These are phyloP conservation scores for Metschnikowia sp. DNA, from an alignment of 805 yeast genomes.

Conservation along the genomic window DNA sequence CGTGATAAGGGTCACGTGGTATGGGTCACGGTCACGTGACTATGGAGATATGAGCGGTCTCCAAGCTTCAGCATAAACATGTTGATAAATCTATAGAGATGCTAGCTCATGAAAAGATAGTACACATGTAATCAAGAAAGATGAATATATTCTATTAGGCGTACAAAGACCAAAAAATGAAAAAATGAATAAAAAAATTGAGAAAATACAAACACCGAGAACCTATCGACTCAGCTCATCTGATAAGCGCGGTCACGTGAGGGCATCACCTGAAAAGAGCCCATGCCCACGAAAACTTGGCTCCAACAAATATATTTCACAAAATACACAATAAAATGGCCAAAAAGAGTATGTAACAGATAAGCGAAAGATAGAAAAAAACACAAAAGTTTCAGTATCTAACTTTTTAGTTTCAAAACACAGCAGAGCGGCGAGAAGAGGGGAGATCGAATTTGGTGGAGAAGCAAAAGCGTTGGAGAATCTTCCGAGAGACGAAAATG, in stretches of 20 bases:
- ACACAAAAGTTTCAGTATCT: conserved; percentile 7
- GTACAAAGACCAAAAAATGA: too few species aligned
- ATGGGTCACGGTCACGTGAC: too few species aligned
- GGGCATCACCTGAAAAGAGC: conserved; percentile 1
- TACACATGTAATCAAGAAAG: too few species aligned
- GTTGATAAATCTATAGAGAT: too few species aligned
- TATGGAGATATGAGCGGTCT: too few species aligned
- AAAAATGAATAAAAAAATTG: too few species aligned
- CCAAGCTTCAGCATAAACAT: too few species aligned
- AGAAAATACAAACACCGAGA: too few species aligned
- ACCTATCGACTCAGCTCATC: neutral
- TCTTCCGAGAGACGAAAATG: conserved; percentile 57
- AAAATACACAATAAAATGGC: conserved; percentile 26
- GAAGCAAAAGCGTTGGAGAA: conserved; percentile 47
- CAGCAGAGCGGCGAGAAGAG: conserved; percentile 78
- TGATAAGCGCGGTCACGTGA: conserved; percentile 10
- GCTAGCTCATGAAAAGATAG: too few species aligned
- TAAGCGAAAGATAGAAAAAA: neutral
- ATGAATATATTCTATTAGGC: too few species aligned
- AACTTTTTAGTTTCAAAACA: conserved; percentile 52
- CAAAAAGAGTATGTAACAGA: conserved; percentile 34
- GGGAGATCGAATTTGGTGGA: conserved; percentile 43
- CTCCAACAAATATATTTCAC: neutral
- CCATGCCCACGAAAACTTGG: neutral
- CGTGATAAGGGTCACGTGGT: too few species aligned